Evolutionary conservation across 176 grass and related monocot genomes (phyloP), one percentile per base, ranked within the genome.

Genomic region (Avena atlantica): DNA sequence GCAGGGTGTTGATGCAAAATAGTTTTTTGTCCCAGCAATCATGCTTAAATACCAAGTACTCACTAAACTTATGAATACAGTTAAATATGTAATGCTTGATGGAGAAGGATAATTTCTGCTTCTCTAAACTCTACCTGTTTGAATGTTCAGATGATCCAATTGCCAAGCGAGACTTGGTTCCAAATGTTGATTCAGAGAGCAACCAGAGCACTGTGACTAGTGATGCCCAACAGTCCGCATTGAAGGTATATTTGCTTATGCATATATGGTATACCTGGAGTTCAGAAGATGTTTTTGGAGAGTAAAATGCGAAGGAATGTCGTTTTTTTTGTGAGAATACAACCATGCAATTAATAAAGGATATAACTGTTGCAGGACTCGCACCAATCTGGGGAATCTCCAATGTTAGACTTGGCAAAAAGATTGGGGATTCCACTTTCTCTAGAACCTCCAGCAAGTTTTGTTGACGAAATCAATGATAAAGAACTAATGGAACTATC

Each of bases 71-170:
- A 81, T 37, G 63, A 55, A 20, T 40, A 40, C 31, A 20, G 8
- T 67, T 31, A 47, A 49, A 66, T 66, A 50, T 53, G 40, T 50
- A 20, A 57, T 78, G 16, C 2, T 86, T 72, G 34, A 56, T 59
- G 17, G n/a, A 48, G 55, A 72, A 23, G 40, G 24, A n/a, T 59
- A 34, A 53, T 50, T 70, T 45, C 42, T 52, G 52, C 20, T 83
- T 82, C 58, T 50, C 40, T 85, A 76, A 85, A 31, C 42, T 85
- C 2, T 80, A 40, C 34, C 20, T 42, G 48, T 53, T 61, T 88
- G 47, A 80, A 81, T 84, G n/a, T 76, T 49, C 81, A 98, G 96
- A 95, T 81, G 96, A 98, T 91, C 92, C 92, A 91, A 92, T 98
- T 79, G 92, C 96, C 6, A 96, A 94, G 68, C 89, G 96, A 88